Conservation (phyloP, 1,284 basidiomycete genomes). For the Pterulicium gracile region DNA sequence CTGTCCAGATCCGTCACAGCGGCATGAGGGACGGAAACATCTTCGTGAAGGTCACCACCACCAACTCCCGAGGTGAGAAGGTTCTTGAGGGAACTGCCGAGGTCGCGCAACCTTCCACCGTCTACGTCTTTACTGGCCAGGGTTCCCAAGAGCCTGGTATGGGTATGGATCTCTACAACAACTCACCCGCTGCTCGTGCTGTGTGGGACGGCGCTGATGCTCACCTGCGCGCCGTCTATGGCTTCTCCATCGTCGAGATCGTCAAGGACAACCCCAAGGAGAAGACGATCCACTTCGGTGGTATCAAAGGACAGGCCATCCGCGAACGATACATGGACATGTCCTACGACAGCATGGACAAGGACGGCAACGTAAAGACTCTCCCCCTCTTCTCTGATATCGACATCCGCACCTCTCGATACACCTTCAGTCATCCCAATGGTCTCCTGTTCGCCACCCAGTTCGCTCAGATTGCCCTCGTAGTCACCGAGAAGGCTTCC, state of each 20-base stretch:
- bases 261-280: constrained; percentile 96
- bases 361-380: constrained; percentile 89
- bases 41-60: constrained; percentile 84
- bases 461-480: constrained; percentile 96
- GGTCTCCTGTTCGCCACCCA: constrained; percentile 96
- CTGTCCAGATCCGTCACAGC: constrained; percentile 81
- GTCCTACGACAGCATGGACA: constrained; percentile 95
- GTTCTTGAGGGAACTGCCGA: constrained; percentile 90
- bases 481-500: constrained; percentile 94
- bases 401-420: constrained; percentile 83
- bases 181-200: constrained; percentile 84
- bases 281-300: constrained; percentile 98
- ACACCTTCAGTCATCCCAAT: constrained; percentile 94
- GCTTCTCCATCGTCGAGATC: constrained; percentile 97
- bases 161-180: constrained; percentile 98
- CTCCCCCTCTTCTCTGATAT: constrained; percentile 92
- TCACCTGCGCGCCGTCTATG: constrained; percentile 89
- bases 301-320: constrained; percentile 96
- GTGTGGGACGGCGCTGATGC: constrained; percentile 97
- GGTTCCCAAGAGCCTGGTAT: constrained; percentile 97
- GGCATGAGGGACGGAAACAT: constrained; percentile 91
- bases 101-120: constrained; percentile 86
- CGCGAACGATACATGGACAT: constrained; percentile 99
- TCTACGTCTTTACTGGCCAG: constrained; percentile 98
- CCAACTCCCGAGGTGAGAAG: constrained; percentile 81